Evolutionary conservation across 345 rosid genomes (phyloP).

Genomic region (Eucalyptus sp.): DNA sequence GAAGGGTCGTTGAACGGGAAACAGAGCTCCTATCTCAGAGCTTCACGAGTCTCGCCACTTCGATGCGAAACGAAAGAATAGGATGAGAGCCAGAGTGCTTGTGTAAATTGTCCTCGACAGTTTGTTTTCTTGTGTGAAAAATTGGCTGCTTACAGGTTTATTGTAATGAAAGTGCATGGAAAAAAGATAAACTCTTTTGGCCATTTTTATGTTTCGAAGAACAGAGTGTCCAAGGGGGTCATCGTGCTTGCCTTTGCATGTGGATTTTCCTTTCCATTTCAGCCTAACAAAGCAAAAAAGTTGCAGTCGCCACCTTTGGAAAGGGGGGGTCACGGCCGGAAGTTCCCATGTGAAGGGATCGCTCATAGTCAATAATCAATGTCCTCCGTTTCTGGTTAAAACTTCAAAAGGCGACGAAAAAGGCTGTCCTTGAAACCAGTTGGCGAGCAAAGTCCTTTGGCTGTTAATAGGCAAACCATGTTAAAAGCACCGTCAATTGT

Average conservation of each 20-base stretch:
- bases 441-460: background rate
- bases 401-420: background rate
- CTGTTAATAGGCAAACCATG: background rate
- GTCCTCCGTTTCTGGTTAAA: background rate
- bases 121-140: background rate
- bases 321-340: background rate
- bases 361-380: background rate
- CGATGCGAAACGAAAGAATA: background rate
- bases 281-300: background rate
- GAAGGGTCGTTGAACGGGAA: background rate
- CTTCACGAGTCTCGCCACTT: background rate
- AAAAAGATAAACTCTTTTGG: background rate
- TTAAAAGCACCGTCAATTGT: background rate
- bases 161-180: background rate
- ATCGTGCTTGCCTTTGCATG: background rate
- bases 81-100: conserved; percentile 10
- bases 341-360: background rate
- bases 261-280: background rate
- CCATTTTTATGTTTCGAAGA: background rate
- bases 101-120: conserved; percentile 13
- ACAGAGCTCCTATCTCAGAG: background rate
- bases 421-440: background rate
- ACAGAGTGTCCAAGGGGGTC: background rate
- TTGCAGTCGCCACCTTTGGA: background rate
- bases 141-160: background rate